phyloP scores from a whole-genome alignment of 148 eudicot genomes.

The Silene conica region DNA sequence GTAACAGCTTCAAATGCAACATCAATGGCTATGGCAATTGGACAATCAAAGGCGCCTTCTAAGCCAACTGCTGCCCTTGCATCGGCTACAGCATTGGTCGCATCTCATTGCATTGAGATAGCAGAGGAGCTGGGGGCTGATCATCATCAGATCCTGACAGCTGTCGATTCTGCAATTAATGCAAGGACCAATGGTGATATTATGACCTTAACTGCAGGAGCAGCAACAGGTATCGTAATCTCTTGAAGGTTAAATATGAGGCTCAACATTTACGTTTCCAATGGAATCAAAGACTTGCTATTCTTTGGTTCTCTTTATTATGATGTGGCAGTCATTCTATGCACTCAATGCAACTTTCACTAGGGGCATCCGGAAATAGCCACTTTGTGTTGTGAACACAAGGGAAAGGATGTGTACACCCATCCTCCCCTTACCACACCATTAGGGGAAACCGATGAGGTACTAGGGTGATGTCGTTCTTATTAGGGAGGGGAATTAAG shows the following conservation, averaged over 20 bases:
- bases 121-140: constrained; percentile 94
- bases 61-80: constrained; percentile 61
- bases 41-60: constrained; percentile 34
- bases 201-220: constrained; percentile 93
- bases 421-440: too few relatives aligned
- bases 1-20: constrained; percentile 53
- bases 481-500: not conserved
- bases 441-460: too few relatives aligned
- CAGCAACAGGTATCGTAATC: constrained; percentile 67
- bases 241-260: not conserved
- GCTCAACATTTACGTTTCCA: not conserved
- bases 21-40: constrained; percentile 28
- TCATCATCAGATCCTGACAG: constrained; percentile 62
- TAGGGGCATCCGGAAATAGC: too few relatives aligned
- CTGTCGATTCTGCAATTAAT: constrained; percentile 66
- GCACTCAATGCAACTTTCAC: too few relatives aligned
- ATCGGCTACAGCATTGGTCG: constrained; percentile 91
- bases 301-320: too few relatives aligned
- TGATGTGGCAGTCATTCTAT: too few relatives aligned
- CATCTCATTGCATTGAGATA: constrained; percentile 86
- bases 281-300: too few relatives aligned
- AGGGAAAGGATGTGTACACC: too few relatives aligned
- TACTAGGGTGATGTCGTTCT: not conserved
- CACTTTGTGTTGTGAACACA: too few relatives aligned
- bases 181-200: constrained; percentile 83